Conservation (phyloP, 257 asterid genomes). For the Agastache rugosa region DNA sequence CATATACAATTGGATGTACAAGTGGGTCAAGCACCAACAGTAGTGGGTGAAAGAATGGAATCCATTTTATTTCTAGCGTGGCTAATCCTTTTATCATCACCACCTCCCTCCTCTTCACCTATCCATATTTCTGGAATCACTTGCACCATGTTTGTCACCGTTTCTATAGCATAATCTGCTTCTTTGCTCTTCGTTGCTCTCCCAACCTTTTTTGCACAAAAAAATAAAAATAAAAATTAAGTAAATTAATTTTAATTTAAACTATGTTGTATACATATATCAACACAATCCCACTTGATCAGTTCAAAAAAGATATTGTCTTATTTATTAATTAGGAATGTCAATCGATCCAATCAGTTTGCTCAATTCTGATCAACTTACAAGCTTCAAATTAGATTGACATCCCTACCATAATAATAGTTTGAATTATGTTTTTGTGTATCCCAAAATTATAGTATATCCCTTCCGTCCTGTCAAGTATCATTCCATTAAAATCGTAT, state of each 20-base stretch:
- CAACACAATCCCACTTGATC: too few relatives aligned
- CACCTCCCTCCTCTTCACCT: slow-evolving; percentile 35
- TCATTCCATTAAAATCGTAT: too few relatives aligned
- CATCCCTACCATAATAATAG: neutral
- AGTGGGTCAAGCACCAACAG: slow-evolving; percentile 61
- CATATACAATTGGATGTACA: slow-evolving; percentile 22
- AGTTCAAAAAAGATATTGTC: too few relatives aligned
- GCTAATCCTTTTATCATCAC: slow-evolving; percentile 30
- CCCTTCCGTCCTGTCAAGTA: too few relatives aligned
- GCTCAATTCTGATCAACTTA: too few relatives aligned
- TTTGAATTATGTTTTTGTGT: too few relatives aligned
- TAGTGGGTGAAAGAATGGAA: slow-evolving; percentile 53
- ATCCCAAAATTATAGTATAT: too few relatives aligned
- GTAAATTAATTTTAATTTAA: neutral
- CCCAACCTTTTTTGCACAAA: slow-evolving; percentile 57
- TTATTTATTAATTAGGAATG: too few relatives aligned
- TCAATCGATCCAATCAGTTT: neutral
- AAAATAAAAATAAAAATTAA: neutral
- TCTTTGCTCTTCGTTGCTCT: slow-evolving; percentile 58
- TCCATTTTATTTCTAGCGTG: slow-evolving; percentile 58
- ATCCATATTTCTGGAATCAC: slow-evolving; percentile 80
- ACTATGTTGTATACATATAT: too few relatives aligned
- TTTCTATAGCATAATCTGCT: slow-evolving; percentile 77
- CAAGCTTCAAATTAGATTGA: neutral
- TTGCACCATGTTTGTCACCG: slow-evolving; percentile 51